Evolutionary conservation across 2,329 filamentous ascomycete species (phyloP), one percentile per base, ranked within the genome.

Genomic region (Knufia fluminis): DNA sequence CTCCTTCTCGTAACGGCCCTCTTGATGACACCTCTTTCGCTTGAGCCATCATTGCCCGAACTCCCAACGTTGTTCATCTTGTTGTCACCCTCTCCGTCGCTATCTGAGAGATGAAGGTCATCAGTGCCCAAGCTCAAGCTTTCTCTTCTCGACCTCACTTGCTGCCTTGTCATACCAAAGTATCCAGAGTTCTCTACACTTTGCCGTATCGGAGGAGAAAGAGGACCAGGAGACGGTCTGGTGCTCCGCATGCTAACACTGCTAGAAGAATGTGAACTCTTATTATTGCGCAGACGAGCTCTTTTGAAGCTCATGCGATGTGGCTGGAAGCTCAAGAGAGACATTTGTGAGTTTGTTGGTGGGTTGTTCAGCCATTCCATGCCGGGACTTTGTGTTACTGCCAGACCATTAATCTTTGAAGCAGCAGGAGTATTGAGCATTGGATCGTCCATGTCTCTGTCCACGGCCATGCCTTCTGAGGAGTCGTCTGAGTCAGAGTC

Each of bases 121-220:
- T 92, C 90, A 14, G 90, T 90, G 32, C 90, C 88, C 71, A 92
- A 82, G 57, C 86, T 94, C 52, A 97, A 82, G 64, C 88, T 95
- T 66, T 96, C 90, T 38, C 91, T 77, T 39, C 91, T 77, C 7
- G 84, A 76, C 36, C 73, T 66, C 6, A 71, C 65, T 46, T 64
- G 72, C 46, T 70, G 69, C 50, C 71, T 70, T 4, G 69, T 67
- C 35, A 71, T 66, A 50, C 76, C 73, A 61, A 82, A 80, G 59
- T 78, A 80, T 31, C 65, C 66, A 3, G 69, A 66, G 38, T 69
- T 71, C 52, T 82, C 76, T 20, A 76, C 72, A 46, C 73, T 78
- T 54, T 74, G 72, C 56, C 71, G 68, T 1, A 79, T 71, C 1
- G 90, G 86, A 8, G 91, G 89, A 14, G 89, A 95, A 50, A 80